These are phyloP conservation scores for Diaporthe aspalathi DNA, from an alignment of 2,329 filamentous ascomycete genomes.

Conservation along the genomic window DNA sequence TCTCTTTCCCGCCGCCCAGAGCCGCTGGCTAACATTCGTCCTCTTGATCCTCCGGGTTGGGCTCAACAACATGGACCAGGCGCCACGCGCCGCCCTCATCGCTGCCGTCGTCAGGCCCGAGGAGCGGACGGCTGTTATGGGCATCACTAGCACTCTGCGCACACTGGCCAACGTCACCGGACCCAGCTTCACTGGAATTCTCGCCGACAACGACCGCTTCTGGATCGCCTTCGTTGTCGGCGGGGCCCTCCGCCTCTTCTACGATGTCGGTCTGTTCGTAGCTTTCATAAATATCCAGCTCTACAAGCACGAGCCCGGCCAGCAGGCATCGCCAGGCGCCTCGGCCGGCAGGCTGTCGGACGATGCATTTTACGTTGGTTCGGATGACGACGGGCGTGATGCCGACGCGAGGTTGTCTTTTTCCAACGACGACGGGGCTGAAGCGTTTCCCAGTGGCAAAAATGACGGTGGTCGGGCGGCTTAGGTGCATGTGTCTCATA, in stretches of 20 bases:
- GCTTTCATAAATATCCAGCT: conserved; percentile 70
- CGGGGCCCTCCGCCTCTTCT: conserved; percentile 63
- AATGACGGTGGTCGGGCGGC: neutral
- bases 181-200: conserved; percentile 65
- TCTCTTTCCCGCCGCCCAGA: conserved; percentile 66
- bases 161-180: conserved; percentile 68
- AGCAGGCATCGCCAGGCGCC: neutral
- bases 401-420: conserved; percentile 34
- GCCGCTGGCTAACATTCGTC: conserved; percentile 62
- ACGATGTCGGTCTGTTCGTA: conserved; percentile 69
- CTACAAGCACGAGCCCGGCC: conserved; percentile 55
- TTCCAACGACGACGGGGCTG: conserved; percentile 30
- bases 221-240: conserved; percentile 73
- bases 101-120: conserved; percentile 73
- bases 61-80: conserved; percentile 77
- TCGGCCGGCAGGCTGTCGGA: conserved; percentile 24
- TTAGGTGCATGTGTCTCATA: conserved; percentile 27
- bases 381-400: conserved; percentile 10
- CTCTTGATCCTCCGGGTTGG: conserved; percentile 70
- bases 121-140: conserved; percentile 77
- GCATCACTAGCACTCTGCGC: conserved; percentile 71
- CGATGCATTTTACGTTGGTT: conserved; percentile 32
- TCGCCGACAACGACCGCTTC: conserved; percentile 64
- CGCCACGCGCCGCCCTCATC: conserved; percentile 73
- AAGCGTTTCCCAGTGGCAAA: neutral